These are phyloP conservation scores for Xylariaceae sp. DNA, from an alignment of 2,329 filamentous ascomycete genomes.

Conservation along the genomic window DNA sequence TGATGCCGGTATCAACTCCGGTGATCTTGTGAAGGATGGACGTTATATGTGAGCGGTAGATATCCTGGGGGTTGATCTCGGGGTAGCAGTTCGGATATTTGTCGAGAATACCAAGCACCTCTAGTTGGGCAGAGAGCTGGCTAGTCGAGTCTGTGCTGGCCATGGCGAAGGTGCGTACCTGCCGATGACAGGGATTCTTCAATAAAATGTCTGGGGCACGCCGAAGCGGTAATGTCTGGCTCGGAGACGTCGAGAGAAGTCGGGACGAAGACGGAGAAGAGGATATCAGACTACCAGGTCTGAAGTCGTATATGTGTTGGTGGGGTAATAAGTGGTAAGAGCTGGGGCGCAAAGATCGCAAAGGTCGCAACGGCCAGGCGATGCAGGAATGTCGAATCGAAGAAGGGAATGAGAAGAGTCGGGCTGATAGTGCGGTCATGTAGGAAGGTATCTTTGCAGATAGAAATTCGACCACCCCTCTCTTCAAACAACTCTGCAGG, in stretches of 20 bases:
- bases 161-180: conserved; percentile 18
- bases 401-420: conserved; percentile 9
- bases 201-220: background rate
- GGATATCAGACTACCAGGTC: background rate
- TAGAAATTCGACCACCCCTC: background rate
- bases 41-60: conserved; percentile 74
- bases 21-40: conserved; percentile 62
- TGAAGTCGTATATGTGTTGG: background rate
- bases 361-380: conserved; percentile 10
- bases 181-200: background rate
- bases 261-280: background rate
- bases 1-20: conserved; percentile 62
- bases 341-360: conserved; percentile 14
- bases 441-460: conserved; percentile 7
- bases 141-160: conserved; percentile 18
- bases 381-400: conserved; percentile 6
- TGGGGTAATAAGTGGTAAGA: conserved; percentile 7
- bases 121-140: conserved; percentile 22
- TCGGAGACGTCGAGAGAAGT: background rate
- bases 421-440: conserved; percentile 7
- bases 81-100: conserved; percentile 57
- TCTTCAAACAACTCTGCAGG: background rate
- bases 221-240: background rate
- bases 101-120: conserved; percentile 26
- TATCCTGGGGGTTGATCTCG: conserved; percentile 67